A percentile compares a stretch with the other conserved stretches of the same genome.
These are phyloP conservation scores for Trichomonas vaginalis DNA, from an alignment of 208 protist genomes.

Conservation along the genomic window DNA sequence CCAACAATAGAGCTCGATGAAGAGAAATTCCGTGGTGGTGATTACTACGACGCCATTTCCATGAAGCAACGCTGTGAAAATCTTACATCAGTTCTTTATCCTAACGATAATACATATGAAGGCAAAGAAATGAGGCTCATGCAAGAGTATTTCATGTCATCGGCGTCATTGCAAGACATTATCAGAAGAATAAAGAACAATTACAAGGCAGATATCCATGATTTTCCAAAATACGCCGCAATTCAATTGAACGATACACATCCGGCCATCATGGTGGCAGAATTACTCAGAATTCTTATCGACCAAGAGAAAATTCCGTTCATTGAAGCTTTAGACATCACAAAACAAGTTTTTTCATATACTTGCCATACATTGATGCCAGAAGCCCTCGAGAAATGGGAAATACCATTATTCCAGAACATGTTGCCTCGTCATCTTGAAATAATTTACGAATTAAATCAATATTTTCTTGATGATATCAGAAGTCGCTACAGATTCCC, in stretches of 20 bases:
- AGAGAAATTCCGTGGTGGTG: neutral
- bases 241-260: conserved; percentile 73
- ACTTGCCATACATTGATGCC: conserved; percentile 68
- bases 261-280: conserved; percentile 55
- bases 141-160: conserved; percentile 3
- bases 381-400: conserved; percentile 64
- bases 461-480: conserved; percentile 41
- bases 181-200: neutral
- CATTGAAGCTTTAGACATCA: neutral
- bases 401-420: conserved; percentile 43
- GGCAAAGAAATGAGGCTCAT: neutral
- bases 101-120: neutral
- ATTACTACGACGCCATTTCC: neutral
- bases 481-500: neutral
- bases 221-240: conserved; percentile 20
- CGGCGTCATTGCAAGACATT: neutral
- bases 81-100: conserved; percentile 5
- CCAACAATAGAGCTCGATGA: neutral
- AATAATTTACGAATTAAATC: conserved; percentile 60
- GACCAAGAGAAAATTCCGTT: conserved; percentile 42
- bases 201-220: neutral
- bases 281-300: conserved; percentile 55
- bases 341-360: conserved; percentile 43
- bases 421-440: conserved; percentile 55
- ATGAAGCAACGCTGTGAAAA: neutral